These are phyloP conservation scores for Stephania cephalantha DNA, from an alignment of 164 flowering plant species.

Conservation along the genomic window DNA sequence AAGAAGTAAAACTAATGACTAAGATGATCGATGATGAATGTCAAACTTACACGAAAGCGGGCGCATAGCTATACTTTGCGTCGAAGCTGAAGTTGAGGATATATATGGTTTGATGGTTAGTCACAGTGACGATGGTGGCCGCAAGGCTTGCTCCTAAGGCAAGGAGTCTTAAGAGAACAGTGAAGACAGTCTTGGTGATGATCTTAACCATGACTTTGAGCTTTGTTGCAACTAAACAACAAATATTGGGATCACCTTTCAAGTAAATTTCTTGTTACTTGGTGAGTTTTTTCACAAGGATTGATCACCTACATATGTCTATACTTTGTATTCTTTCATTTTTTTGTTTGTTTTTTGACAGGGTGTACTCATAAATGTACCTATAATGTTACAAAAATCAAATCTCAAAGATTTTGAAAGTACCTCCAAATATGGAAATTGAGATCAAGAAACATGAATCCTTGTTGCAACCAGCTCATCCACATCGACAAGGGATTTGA, in stretches of 20 bases:
- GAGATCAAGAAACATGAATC: no score
- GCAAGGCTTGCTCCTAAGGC: constrained; percentile 49
- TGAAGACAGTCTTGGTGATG: constrained; percentile 19
- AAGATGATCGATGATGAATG: not conserved
- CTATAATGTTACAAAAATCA: no score
- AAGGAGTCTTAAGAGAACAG: constrained; percentile 42
- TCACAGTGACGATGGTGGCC: constrained; percentile 53
- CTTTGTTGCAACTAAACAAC: not conserved
- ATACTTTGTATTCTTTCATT: no score
- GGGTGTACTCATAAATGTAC: no score
- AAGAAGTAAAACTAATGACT: not conserved
- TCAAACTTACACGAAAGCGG: constrained; percentile 51
- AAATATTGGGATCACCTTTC: not conserved
- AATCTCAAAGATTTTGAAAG: no score
- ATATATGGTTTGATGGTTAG: constrained; percentile 40
- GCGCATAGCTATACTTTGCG: constrained; percentile 45
- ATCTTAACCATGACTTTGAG: constrained; percentile 13
- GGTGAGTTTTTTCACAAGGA: not conserved
- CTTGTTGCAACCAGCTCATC: no score
- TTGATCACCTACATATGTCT: no score
- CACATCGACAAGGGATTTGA: no score
- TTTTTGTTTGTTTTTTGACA: no score
- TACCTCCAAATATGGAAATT: no score
- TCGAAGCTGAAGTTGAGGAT: constrained; percentile 35
- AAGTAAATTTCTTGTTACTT: not conserved